Percentiles rank a stretch among this genome's conserved stretches.
Evolutionary conservation across 73 alveolate genomes (phyloP).

Genomic region (Diophrys sp.): DNA sequence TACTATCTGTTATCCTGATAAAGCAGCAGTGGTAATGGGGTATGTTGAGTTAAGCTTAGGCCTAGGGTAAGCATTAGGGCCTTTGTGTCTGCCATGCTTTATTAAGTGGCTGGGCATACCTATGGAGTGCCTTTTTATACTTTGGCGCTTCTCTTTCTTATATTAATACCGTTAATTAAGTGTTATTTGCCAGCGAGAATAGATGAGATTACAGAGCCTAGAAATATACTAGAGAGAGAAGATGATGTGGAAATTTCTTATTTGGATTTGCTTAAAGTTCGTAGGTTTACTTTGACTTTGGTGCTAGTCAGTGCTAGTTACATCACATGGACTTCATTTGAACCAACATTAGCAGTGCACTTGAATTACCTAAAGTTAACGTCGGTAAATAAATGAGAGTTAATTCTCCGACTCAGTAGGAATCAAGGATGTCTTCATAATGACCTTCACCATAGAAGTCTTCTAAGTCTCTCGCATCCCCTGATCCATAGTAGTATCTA

Average conservation of each 20-base stretch:
- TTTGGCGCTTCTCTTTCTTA: background rate
- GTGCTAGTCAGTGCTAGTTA: background rate
- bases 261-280: background rate
- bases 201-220: background rate
- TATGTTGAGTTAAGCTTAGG: background rate
- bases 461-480: too few species aligned
- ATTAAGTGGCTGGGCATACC: background rate
- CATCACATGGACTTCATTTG: background rate
- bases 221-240: background rate
- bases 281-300: background rate
- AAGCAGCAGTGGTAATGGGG: background rate
- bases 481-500: too few species aligned
- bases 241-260: background rate
- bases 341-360: background rate
- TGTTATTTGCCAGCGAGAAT: background rate
- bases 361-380: background rate
- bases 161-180: background rate
- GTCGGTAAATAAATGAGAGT: too few species aligned
- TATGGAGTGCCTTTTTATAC: background rate
- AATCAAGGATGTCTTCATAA: too few species aligned
- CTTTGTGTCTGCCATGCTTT: background rate
- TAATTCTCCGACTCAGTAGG: too few species aligned
- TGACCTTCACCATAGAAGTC: too few species aligned
- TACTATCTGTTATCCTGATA: background rate
- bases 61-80: background rate